A percentile compares a stretch with the other conserved stretches of the same genome.
Evolutionary conservation across 1,284 basidiomycete species (phyloP).

Genomic region (Coriolopsis trogii): DNA sequence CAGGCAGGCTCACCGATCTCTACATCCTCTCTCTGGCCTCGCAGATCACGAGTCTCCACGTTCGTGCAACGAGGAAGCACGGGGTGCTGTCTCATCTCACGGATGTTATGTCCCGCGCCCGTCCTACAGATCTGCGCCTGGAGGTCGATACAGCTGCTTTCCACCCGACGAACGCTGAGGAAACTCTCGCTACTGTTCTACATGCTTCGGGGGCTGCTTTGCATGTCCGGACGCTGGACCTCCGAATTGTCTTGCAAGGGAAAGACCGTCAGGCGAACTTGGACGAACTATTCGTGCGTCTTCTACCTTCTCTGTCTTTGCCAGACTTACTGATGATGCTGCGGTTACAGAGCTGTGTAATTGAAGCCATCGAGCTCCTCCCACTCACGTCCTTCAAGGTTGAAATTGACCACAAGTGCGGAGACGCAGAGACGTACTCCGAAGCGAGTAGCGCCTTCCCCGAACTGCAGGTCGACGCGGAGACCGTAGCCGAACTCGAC

Average conservation of each 20-base stretch:
- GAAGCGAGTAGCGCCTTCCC: too few species aligned
- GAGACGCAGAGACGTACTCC: too few species aligned
- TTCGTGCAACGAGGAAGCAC: background rate
- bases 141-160: background rate
- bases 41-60: background rate
- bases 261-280: background rate
- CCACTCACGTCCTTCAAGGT: conserved; percentile 1
- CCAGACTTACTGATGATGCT: background rate
- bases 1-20: conserved; percentile 1
- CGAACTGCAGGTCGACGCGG: too few species aligned
- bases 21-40: background rate
- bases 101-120: background rate
- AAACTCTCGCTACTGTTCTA: background rate
- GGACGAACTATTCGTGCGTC: conserved; percentile 6
- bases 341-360: background rate
- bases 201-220: background rate
- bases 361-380: background rate
- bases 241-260: background rate
- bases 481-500: too few species aligned
- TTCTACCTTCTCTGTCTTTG: background rate
- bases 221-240: background rate
- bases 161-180: background rate
- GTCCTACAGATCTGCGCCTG: background rate
- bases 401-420: conserved; percentile 1
- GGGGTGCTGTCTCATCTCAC: background rate